Evolutionary conservation across 2,329 filamentous ascomycete species (phyloP).

Genomic region (Lasiodiplodia sp.): DNA sequence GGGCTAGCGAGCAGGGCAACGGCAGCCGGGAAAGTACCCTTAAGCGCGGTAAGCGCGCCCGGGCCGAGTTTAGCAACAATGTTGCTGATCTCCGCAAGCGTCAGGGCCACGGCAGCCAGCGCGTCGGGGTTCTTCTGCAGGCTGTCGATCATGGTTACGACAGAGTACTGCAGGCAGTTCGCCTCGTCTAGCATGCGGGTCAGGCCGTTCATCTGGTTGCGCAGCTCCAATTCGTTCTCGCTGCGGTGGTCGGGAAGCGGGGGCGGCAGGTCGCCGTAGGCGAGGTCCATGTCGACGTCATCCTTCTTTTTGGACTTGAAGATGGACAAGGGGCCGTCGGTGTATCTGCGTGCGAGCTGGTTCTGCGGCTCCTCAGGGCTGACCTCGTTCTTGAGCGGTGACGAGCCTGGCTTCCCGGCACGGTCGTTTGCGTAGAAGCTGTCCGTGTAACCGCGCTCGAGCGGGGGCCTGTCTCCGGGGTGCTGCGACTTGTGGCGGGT

Average conservation of each 20-base stretch:
- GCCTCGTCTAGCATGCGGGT: constrained; percentile 84
- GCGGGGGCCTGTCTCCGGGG: constrained; percentile 41
- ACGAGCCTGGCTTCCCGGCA: constrained; percentile 21
- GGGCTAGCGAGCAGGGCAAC: constrained; percentile 87
- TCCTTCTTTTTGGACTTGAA: constrained; percentile 35
- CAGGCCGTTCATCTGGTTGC: constrained; percentile 74
- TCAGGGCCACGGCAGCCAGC: constrained; percentile 91
- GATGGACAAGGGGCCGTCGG: constrained; percentile 41
- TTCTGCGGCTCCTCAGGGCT: constrained; percentile 37
- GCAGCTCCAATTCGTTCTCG: constrained; percentile 65
- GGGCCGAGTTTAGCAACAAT: constrained; percentile 85
- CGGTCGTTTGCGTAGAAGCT: constrained; percentile 54
- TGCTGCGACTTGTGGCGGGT: constrained; percentile 39
- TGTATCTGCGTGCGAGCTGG: constrained; percentile 54
- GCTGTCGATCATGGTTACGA: constrained; percentile 80
- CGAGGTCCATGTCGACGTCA: constrained; percentile 86
- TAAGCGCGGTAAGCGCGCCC: constrained; percentile 75
- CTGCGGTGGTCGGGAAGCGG: constrained; percentile 58
- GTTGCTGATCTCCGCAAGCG: constrained; percentile 87
- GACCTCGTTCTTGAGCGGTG: constrained; percentile 38
- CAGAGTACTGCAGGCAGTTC: constrained; percentile 86
- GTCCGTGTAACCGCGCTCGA: constrained; percentile 56
- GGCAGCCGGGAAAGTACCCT: constrained; percentile 82
- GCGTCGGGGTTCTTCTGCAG: constrained; percentile 85
- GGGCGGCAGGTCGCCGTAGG: constrained; percentile 83